Evolutionary conservation across 2,329 filamentous ascomycete species (phyloP), one percentile per base, ranked within the genome.

Genomic region (Colletotrichum liriopes): DNA sequence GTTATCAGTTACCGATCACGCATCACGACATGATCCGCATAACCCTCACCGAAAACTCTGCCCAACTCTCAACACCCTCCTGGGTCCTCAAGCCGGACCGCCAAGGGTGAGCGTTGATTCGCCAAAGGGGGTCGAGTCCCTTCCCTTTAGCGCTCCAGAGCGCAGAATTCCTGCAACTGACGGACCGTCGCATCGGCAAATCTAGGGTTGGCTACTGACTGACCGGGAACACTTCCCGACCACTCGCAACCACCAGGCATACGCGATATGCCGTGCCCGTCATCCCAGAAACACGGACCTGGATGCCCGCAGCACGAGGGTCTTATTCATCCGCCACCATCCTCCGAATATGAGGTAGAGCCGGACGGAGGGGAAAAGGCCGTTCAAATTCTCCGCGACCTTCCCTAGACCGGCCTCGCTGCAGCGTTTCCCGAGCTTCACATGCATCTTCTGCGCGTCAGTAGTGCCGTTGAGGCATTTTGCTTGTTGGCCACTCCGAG

Each of bases 401-500:
- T 26, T 37, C 32, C 43, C 18, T 51, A 35, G 18, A 51, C 16
- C 39, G 43, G n/a, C 35, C 39, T 52, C 60, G 60, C 60, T 41
- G 16, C n/a, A 62, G n/a, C 18, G 32, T 26, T 32, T 14, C 20
- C 45, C 16, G 45, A 29, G 16, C 32, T 51, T 52, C 60, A 29
- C 45, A 62, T 62, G 60, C 60, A 29, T 43, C 32, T 18, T 37
- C 29, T 12, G 58, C 20, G 58, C 14, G 11, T 26, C 14, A 18
- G 2, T 51, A 35, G 59, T 23, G 39, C n/a, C 16, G 9, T 37
- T 62, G 60, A 52, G 60, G 47, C 32, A 52, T 52, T 52, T 52
- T 51, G 14, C 18, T 39, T 26, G 14, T 16, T 26, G 20, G 20
- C 41, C n/a, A 5, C 45, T 49, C 9, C 32, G 20, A 20, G 54